Percentiles rank a stretch among this genome's conserved stretches.
These are phyloP conservation scores for Phialophora expanda DNA, from an alignment of 2,329 filamentous ascomycete species.

Conservation along the genomic window DNA sequence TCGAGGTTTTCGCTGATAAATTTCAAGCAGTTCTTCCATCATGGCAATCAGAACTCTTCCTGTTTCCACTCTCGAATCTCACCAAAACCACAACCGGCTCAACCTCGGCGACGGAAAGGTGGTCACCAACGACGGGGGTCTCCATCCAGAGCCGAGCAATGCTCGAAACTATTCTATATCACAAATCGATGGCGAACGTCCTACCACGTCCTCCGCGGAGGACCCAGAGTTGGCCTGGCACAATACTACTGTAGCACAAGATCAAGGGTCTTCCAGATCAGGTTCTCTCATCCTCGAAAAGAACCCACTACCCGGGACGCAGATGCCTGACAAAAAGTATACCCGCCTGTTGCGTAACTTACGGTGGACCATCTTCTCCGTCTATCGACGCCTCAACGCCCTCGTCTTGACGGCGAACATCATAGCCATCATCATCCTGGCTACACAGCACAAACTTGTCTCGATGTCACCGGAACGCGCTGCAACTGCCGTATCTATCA, in stretches of 20 bases:
- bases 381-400: slow-evolving; percentile 53
- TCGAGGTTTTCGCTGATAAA: not conserved
- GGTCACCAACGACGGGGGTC: not conserved
- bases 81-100: not conserved
- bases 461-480: slow-evolving; percentile 40
- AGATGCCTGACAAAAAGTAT: slow-evolving; percentile 39
- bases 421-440: slow-evolving; percentile 46
- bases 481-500: slow-evolving; percentile 53
- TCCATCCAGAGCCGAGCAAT: not conserved
- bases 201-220: slow-evolving; percentile 12
- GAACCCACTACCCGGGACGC: slow-evolving; percentile 25
- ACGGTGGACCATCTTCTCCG: slow-evolving; percentile 47
- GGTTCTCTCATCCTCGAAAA: slow-evolving; percentile 35
- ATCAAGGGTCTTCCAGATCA: slow-evolving; percentile 28
- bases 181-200: slow-evolving; percentile 13
- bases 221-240: not conserved
- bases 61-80: not conserved
- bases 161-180: slow-evolving; percentile 12
- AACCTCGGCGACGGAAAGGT: not conserved
- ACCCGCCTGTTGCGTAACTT: slow-evolving; percentile 42
- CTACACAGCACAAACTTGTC: slow-evolving; percentile 45
- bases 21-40: not conserved
- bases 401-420: slow-evolving; percentile 50
- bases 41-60: not conserved
- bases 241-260: slow-evolving; percentile 11